A percentile compares a stretch with the other conserved stretches of the same genome.
Evolutionary conservation across 208 protist species (phyloP).

Genomic region (Trypanosoma caninum): DNA sequence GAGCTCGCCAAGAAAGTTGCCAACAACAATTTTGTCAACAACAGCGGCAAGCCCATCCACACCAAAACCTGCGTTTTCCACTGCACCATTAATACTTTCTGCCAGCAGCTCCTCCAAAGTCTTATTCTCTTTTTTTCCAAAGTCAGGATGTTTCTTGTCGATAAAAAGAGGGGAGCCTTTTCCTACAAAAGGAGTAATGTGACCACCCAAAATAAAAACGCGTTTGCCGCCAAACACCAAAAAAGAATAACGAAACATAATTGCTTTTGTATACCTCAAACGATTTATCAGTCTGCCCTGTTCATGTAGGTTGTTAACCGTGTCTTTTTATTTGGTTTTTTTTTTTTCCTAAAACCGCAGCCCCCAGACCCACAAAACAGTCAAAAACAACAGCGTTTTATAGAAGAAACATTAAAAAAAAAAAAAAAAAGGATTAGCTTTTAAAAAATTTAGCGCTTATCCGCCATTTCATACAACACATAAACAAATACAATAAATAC

Average conservation of each 20-base stretch:
- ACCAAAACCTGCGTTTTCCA: slow-evolving; percentile 36
- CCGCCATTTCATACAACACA: too few species aligned
- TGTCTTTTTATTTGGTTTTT: too few species aligned
- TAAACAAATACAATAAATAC: too few species aligned
- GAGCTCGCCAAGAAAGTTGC: slow-evolving; percentile 88
- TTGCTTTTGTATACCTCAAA: too few species aligned
- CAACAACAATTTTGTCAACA: slow-evolving; percentile 74
- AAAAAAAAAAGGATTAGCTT: too few species aligned
- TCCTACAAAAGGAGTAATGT: slow-evolving; percentile 86
- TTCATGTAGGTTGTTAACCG: too few species aligned
- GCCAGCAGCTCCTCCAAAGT: slow-evolving; percentile 74
- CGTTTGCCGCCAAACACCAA: slow-evolving; percentile 23
- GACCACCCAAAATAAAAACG: slow-evolving; percentile 82
- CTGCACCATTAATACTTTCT: slow-evolving; percentile 49
- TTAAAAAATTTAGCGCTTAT: too few species aligned
- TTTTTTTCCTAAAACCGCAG: too few species aligned
- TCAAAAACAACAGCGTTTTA: too few species aligned
- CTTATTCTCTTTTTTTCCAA: slow-evolving; percentile 86
- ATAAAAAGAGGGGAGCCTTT: slow-evolving; percentile 90
- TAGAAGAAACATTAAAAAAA: too few species aligned
- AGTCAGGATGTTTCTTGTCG: slow-evolving; percentile 90
- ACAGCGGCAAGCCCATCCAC: slow-evolving; percentile 48
- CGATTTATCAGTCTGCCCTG: too few species aligned
- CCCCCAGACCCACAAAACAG: too few species aligned
- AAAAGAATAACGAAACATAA: slow-evolving; percentile 14